Percentiles rank a stretch among this genome's conserved stretches.
Conservation (phyloP, 1,284 basidiomycete species). For the Schizophyllum commune region DNA sequence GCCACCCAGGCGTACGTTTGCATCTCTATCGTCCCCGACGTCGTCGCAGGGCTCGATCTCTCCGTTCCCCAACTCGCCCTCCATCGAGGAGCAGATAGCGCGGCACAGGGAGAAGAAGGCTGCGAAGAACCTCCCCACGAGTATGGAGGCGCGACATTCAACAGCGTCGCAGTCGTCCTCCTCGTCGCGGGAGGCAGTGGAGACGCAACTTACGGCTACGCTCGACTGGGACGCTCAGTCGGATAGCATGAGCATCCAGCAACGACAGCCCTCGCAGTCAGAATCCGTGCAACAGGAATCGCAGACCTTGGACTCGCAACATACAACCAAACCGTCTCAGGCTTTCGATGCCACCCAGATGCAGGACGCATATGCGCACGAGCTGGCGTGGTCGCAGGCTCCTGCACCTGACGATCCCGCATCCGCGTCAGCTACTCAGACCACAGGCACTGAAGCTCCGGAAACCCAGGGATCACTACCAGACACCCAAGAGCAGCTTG, state of each 20-base stretch:
- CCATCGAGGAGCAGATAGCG: not conserved
- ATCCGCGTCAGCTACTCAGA: not conserved
- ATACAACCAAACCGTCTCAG: not conserved
- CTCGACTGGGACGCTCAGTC: constrained; percentile 8
- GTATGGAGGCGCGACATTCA: constrained; percentile 3
- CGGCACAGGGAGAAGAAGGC: not conserved
- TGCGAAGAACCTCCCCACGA: not conserved
- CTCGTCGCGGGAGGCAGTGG: constrained; percentile 22
- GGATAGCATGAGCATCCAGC: constrained; percentile 8
- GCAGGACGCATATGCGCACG: not conserved
- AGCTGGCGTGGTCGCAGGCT: not conserved
- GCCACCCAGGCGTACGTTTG: not conserved
- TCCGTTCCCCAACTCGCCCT: not conserved
- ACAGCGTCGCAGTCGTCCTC: constrained; percentile 14
- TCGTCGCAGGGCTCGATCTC: not conserved
- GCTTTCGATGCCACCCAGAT: not conserved
- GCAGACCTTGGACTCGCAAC: not conserved
- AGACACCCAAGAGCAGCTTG: no score
- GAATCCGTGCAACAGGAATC: not conserved
- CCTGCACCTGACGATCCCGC: not conserved
- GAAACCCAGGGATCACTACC: not conserved
- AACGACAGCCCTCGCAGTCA: not conserved
- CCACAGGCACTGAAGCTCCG: not conserved
- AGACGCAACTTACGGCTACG: constrained; percentile 24
- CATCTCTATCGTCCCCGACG: not conserved